Conservation (phyloP, 2,329 filamentous ascomycete genomes). For the Diaporthe ampelina region DNA sequence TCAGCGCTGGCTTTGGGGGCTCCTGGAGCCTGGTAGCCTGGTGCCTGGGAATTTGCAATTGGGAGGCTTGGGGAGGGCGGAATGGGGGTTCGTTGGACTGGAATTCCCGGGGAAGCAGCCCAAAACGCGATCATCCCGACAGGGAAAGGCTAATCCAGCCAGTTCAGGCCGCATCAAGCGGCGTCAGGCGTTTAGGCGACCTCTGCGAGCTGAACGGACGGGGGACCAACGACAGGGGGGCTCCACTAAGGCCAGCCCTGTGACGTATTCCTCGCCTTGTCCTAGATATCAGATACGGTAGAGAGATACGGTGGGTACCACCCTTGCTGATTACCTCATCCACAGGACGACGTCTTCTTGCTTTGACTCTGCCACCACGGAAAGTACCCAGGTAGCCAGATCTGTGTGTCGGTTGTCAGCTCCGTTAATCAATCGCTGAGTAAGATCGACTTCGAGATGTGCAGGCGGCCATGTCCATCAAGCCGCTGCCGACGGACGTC, state of each 20-base stretch:
- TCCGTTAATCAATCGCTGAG: background rate
- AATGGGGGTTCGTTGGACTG: conserved; percentile 11
- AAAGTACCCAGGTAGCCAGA: background rate
- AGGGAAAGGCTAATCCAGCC: conserved; percentile 1
- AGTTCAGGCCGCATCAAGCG: conserved; percentile 13
- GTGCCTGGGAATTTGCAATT: background rate
- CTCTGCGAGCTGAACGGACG: conserved; percentile 16
- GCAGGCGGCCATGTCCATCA: conserved; percentile 70
- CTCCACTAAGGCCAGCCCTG: conserved; percentile 18
- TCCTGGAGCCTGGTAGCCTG: background rate
- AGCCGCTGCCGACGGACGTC: conserved; percentile 77
- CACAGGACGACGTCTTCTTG: background rate
- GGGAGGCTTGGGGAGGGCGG: background rate
- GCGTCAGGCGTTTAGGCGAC: background rate
- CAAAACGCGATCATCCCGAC: conserved; percentile 30
- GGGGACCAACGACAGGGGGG: background rate
- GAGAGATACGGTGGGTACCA: conserved; percentile 12
- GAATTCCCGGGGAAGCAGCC: conserved; percentile 23
- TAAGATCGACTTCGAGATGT: conserved; percentile 34
- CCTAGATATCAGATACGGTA: background rate
- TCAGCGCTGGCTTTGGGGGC: background rate
- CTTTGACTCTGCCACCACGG: background rate
- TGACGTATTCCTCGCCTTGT: background rate
- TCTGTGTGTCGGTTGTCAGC: background rate
- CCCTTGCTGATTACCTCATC: conserved; percentile 14